Evolutionary conservation across 345 rosid species (phyloP).

Genomic region (Firmiana major): DNA sequence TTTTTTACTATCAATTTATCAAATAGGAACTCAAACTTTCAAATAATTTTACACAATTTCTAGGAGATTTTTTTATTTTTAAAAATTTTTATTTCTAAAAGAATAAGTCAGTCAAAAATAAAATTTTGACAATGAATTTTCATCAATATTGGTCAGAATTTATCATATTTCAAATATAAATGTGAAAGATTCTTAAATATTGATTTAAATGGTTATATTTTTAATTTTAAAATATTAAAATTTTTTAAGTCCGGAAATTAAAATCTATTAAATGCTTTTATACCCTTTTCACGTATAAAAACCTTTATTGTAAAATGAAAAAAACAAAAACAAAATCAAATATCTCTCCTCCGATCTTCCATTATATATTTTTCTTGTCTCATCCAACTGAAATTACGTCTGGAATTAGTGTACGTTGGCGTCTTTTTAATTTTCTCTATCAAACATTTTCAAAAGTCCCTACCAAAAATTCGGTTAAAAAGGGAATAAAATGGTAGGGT

Average conservation of each 20-base stretch:
- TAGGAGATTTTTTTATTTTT: not conserved
- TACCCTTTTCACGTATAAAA: too few species aligned
- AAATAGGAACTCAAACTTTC: too few species aligned
- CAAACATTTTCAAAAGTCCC: not conserved
- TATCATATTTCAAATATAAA: not conserved
- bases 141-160: not conserved
- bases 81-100: not conserved
- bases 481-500: constrained; percentile 11
- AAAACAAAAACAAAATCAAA: not conserved
- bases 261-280: too few species aligned
- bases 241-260: too few species aligned
- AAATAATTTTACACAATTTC: not conserved
- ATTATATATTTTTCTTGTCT: not conserved
- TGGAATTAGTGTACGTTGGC: not conserved
- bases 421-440: not conserved
- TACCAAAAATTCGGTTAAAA: not conserved
- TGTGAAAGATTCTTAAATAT: too few species aligned
- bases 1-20: too few species aligned
- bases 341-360: not conserved
- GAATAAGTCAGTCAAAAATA: not conserved
- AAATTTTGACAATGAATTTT: constrained; percentile 1
- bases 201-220: too few species aligned
- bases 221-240: too few species aligned
- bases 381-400: constrained; percentile 13
- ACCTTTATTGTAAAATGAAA: too few species aligned